phyloP scores from a whole-genome alignment of 495 filamentous ascomycete species.

The Xylona heveae region DNA sequence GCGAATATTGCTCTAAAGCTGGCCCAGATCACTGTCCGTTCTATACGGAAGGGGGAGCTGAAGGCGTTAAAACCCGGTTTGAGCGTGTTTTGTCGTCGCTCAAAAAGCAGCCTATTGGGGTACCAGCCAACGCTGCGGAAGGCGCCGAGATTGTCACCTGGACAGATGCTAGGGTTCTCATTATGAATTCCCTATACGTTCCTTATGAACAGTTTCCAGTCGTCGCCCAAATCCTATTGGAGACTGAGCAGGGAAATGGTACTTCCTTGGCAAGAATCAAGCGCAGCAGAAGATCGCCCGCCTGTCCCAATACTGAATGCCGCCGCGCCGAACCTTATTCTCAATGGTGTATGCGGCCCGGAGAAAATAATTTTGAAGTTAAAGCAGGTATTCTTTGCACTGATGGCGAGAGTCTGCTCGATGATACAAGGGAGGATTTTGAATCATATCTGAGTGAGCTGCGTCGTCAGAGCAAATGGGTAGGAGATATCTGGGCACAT shows the following conservation, averaged over 20 bases:
- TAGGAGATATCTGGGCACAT: conserved; percentile 36
- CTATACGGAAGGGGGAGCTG: conserved; percentile 6
- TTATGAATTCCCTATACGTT: conserved; percentile 31
- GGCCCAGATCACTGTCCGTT: conserved; percentile 20
- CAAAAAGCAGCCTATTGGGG: too few species aligned
- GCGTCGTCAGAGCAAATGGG: conserved; percentile 20
- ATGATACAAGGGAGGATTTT: conserved; percentile 22
- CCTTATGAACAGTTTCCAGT: conserved; percentile 35
- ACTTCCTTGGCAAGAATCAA: conserved; percentile 26
- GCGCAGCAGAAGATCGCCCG: conserved; percentile 12
- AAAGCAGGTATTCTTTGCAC: conserved; percentile 34
- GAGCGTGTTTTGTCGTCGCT: too few species aligned
- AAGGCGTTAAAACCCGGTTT: too few species aligned
- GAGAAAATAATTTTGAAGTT: neutral
- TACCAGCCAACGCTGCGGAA: too few species aligned
- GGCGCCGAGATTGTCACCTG: too few species aligned
- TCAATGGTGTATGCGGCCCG: conserved; percentile 4
- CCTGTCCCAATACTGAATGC: conserved; percentile 21
- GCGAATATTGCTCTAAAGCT: conserved; percentile 23
- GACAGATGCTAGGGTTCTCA: conserved; percentile 1
- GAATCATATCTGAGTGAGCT: conserved; percentile 22
- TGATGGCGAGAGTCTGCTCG: conserved; percentile 28
- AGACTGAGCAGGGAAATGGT: conserved; percentile 31
- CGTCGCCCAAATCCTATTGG: conserved; percentile 30
- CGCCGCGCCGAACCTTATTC: conserved; percentile 15